Evolutionary conservation across 2,329 filamentous ascomycete species (phyloP).

Genomic region (Aspergillus jensenii): DNA sequence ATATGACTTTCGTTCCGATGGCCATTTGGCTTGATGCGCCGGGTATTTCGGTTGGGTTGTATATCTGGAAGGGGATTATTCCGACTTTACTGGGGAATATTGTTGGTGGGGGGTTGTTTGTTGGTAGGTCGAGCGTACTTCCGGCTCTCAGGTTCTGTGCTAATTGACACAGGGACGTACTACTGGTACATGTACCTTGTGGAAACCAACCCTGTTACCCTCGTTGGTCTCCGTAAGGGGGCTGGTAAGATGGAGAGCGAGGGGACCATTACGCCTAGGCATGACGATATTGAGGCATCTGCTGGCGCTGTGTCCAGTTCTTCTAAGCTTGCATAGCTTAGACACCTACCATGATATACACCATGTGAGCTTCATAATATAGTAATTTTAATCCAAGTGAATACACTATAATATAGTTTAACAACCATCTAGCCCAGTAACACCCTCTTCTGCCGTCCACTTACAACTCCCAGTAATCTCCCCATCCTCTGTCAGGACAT

Average conservation of each 20-base stretch:
- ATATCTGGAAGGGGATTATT: constrained; percentile 60
- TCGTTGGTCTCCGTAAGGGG: constrained; percentile 16
- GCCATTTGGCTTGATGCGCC: constrained; percentile 52
- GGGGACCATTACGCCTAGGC: constrained; percentile 3
- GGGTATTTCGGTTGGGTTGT: constrained; percentile 48
- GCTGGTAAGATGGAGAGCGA: background rate
- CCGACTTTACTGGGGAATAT: constrained; percentile 56
- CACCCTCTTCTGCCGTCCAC: background rate
- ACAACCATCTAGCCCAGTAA: background rate
- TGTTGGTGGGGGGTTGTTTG: constrained; percentile 54
- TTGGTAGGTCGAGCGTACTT: constrained; percentile 32
- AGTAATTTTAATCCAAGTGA: background rate
- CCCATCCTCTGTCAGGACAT: background rate
- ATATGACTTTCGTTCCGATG: constrained; percentile 56
- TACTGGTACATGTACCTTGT: constrained; percentile 51
- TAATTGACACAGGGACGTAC: constrained; percentile 29
- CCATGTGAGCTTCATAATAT: background rate
- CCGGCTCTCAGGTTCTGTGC: background rate
- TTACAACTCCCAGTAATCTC: background rate
- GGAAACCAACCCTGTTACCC: constrained; percentile 18
- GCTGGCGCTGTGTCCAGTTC: background rate
- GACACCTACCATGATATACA: background rate
- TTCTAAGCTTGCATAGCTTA: background rate
- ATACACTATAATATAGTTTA: no score
- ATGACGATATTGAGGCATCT: constrained; percentile 13